Conservation (phyloP, 108 stramenopile genomes). For the Fragilaria radians region DNA sequence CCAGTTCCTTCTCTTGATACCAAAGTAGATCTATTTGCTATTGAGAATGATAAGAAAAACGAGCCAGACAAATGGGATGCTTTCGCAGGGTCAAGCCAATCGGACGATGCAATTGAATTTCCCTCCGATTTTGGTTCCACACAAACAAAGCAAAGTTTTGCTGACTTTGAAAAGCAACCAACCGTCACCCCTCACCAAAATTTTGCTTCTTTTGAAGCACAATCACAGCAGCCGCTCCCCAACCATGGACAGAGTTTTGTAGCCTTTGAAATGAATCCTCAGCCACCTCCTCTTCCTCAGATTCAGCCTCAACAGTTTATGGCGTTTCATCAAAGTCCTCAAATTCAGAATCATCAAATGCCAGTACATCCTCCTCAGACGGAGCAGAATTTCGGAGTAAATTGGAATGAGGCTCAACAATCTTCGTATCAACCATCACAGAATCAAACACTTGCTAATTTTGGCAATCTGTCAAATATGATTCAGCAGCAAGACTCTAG, state of each 20-base stretch:
- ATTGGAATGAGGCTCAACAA: too few species aligned
- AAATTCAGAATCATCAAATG: constrained; percentile 18
- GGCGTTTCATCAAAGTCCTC: constrained; percentile 8
- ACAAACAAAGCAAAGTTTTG: constrained; percentile 2
- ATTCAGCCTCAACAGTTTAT: constrained; percentile 2
- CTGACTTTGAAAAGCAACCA: constrained; percentile 6
- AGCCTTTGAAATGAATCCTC: constrained; percentile 16
- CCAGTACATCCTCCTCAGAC: constrained; percentile 3
- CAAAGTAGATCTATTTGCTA: too few species aligned
- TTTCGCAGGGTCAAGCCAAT: constrained; percentile 34
- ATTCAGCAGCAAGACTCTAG: too few species aligned
- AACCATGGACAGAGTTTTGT: constrained; percentile 11
- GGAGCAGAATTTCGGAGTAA: too few species aligned
- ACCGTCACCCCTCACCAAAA: constrained; percentile 7
- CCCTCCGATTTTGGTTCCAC: constrained; percentile 27
- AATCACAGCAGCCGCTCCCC: background rate
- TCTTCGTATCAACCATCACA: too few species aligned
- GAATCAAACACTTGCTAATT: too few species aligned
- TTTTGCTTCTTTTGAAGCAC: constrained; percentile 19
- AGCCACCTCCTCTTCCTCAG: constrained; percentile 6
- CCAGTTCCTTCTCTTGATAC: constrained; percentile 28
- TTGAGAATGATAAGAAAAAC: constrained; percentile 8
- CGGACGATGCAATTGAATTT: constrained; percentile 15
- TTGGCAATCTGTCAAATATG: too few species aligned
- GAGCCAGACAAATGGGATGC: too few species aligned